Conservation (phyloP, 176 grass and related monocot species). For the Oryza rufipogon region DNA sequence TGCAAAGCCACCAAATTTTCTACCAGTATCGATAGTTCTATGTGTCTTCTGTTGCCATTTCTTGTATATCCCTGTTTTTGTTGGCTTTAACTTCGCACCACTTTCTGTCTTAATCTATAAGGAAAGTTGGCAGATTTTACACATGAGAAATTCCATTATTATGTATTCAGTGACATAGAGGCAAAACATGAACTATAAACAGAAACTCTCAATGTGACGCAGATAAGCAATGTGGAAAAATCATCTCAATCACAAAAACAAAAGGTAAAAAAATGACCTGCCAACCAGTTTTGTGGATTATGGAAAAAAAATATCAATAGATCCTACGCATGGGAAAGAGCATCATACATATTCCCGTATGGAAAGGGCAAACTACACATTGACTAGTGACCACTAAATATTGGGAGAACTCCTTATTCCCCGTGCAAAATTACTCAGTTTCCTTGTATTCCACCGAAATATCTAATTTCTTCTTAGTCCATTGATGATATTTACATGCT, state of each 20-base stretch:
- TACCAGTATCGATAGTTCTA: slow-evolving; percentile 62
- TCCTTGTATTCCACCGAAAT: neutral
- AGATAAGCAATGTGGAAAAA: neutral
- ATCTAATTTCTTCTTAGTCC: neutral
- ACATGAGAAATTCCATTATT: neutral
- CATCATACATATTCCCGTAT: neutral
- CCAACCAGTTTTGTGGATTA: neutral
- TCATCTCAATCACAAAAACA: neutral
- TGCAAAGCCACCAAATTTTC: slow-evolving; percentile 40
- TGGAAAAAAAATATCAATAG: neutral
- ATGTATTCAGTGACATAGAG: neutral
- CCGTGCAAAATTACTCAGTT: neutral
- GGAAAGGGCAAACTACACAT: neutral
- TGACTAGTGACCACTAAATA: neutral
- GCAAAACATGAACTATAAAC: slow-evolving; percentile 15
- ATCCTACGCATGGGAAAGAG: neutral
- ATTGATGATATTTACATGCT: neutral
- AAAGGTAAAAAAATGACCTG: neutral
- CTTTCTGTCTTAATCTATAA: slow-evolving; percentile 85
- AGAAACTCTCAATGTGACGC: neutral
- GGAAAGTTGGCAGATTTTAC: slow-evolving; percentile 15
- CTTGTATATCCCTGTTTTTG: slow-evolving; percentile 81
- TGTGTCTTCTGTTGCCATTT: slow-evolving; percentile 91
- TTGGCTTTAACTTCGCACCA: slow-evolving; percentile 61
- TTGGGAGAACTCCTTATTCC: neutral